Evolutionary conservation across 768 basidiomycete genomes (phyloP).

Genomic region (Sporobolomyces phaffii): DNA sequence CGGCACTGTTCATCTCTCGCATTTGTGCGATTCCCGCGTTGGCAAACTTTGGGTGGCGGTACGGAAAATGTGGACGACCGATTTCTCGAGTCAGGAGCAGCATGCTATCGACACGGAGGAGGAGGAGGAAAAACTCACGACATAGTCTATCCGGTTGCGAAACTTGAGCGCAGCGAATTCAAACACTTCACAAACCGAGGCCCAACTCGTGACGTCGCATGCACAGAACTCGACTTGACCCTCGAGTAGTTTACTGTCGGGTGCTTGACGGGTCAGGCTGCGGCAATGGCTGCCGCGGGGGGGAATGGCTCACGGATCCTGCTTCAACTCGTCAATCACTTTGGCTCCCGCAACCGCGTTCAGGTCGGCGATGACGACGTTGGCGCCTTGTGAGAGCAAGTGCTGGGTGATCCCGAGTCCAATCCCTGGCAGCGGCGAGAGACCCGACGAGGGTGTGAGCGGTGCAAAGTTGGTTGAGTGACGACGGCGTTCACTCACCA

Average conservation of each 20-base stretch:
- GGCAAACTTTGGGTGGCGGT: slow-evolving; percentile 7
- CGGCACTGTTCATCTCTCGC: slow-evolving; percentile 25
- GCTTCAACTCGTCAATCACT: slow-evolving; percentile 9
- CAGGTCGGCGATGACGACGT: slow-evolving; percentile 28
- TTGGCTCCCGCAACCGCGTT: neutral
- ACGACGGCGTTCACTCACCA: no score
- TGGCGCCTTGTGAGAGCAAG: slow-evolving; percentile 13
- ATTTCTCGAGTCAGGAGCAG: no score
- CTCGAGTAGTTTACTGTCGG: neutral
- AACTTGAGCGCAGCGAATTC: slow-evolving; percentile 7
- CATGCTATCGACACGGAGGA: neutral
- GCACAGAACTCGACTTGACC: slow-evolving; percentile 16
- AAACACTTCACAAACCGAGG: slow-evolving; percentile 17
- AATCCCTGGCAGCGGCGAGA: slow-evolving; percentile 11
- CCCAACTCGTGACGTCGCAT: slow-evolving; percentile 23
- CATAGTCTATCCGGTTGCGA: slow-evolving; percentile 19
- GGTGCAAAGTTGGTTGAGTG: no score
- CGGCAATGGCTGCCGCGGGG: neutral
- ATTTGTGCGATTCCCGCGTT: slow-evolving; percentile 35
- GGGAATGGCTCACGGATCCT: neutral
- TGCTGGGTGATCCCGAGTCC: slow-evolving; percentile 28
- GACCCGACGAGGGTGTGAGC: neutral
- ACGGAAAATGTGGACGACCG: no score
- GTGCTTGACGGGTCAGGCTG: no score
- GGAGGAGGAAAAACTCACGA: slow-evolving; percentile 3